Conservation (phyloP, 345 rosid genomes). For the Syzygium grande region DNA sequence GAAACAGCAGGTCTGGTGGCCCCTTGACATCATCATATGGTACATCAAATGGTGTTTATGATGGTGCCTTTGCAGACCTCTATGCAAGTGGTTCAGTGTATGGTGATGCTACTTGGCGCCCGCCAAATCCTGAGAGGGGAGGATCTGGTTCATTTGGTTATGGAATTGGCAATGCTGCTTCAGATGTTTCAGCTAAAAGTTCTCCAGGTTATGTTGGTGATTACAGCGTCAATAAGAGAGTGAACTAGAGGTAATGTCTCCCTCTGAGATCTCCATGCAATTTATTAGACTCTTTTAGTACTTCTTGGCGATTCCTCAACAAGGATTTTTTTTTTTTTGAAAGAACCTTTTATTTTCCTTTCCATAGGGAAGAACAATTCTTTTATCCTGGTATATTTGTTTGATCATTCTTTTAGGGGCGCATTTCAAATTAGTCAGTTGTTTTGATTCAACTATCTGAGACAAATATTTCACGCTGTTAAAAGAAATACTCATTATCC, state of each 20-base stretch:
- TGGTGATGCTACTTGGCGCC: conserved; percentile 53
- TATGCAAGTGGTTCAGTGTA: conserved; percentile 43
- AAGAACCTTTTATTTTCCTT: background rate
- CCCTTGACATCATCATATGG: conserved; percentile 34
- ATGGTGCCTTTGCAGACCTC: conserved; percentile 40
- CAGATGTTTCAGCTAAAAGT: conserved; percentile 43
- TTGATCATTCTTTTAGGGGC: background rate
- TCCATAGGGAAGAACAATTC: background rate
- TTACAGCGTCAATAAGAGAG: conserved; percentile 59
- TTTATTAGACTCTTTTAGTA: background rate
- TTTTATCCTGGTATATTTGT: background rate
- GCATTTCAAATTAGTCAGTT: background rate
- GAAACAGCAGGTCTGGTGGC: conserved; percentile 35
- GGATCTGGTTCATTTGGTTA: conserved; percentile 44
- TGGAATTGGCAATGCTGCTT: conserved; percentile 33
- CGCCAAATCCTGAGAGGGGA: conserved; percentile 40
- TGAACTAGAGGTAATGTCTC: conserved; percentile 53
- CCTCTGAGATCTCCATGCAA: background rate
- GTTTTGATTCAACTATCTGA: background rate
- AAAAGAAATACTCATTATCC: background rate
- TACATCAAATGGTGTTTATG: conserved; percentile 46
- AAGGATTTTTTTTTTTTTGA: background rate
- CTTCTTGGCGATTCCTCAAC: background rate
- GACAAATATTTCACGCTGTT: background rate
- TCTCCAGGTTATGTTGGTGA: conserved; percentile 67